These are phyloP conservation scores for Suillus sp. DNA, from an alignment of 768 basidiomycete species.

Conservation along the genomic window DNA sequence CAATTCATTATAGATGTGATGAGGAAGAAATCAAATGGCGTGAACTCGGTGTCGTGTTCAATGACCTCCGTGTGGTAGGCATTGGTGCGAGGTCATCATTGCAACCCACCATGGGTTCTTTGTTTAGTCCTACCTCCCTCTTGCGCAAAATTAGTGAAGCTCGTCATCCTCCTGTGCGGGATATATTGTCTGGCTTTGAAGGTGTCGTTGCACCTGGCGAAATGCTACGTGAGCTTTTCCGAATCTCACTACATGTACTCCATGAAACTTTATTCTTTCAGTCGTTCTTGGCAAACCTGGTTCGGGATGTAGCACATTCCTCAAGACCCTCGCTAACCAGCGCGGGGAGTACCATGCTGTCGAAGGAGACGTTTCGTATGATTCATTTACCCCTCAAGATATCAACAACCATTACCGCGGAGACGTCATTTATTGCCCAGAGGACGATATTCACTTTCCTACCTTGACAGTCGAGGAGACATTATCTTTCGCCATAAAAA, in stretches of 20 bases:
- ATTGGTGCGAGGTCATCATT: conserved; percentile 44
- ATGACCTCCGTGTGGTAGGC: conserved; percentile 55
- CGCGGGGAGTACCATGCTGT: conserved; percentile 43
- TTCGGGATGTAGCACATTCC: conserved; percentile 53
- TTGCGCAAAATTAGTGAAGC: conserved; percentile 41
- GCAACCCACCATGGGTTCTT: conserved; percentile 54
- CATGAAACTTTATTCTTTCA: conserved; percentile 25
- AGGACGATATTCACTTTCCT: conserved; percentile 52
- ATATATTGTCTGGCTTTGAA: conserved; percentile 64
- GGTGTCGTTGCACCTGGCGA: conserved; percentile 69
- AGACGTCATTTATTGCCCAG: conserved; percentile 45
- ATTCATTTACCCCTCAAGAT: conserved; percentile 45
- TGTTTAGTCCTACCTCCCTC: conserved; percentile 48
- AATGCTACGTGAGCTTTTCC: conserved; percentile 65
- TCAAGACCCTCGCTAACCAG: conserved; percentile 54
- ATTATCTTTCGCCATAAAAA: conserved; percentile 53
- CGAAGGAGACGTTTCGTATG: conserved; percentile 44
- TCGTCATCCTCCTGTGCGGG: conserved; percentile 63
- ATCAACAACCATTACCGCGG: conserved; percentile 51
- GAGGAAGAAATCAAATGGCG: conserved; percentile 37
- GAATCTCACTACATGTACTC: conserved; percentile 15
- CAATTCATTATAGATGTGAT: conserved; percentile 29
- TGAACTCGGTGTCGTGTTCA: conserved; percentile 52
- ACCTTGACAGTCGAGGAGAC: conserved; percentile 52
- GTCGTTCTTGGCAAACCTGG: conserved; percentile 86